Evolutionary conservation across 805 yeast genomes (phyloP), one percentile per base, ranked within the genome.

Genomic region (Tetrapisispora fleetii): DNA sequence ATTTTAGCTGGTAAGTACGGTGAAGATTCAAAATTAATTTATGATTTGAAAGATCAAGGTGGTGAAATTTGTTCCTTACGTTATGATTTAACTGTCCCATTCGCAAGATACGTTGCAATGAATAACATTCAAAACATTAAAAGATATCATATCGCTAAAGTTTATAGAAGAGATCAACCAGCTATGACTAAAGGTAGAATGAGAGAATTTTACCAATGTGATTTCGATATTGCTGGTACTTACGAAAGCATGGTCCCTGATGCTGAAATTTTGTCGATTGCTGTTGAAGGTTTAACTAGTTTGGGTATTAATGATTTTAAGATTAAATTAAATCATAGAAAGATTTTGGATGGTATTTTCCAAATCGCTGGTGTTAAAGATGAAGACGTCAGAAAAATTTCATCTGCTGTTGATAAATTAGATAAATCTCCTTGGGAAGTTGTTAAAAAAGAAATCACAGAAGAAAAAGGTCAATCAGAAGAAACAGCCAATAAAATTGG

Each of bases 101-200:
- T 93, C 71, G 99, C 99, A 14, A 79, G 99, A 64, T 93, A 78
- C 62, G 95, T 91, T 48, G 99, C 99, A 18, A 85, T 88, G 87
- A 93, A 93, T 72, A 88, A 86, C 59, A 79, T 93, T 52, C 83
- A 87, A 58, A 79, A 74, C 62, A 91, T 93, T 69, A 93, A 93
- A 71, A 78, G 99, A 64, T 93, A 81, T 67, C 99, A 93, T 71
- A 87, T 93, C 55, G 99, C 99, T 58, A 93, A 93, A 68, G 99
- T 93, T 48, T 93, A 93, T 71, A 82, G 99, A 73, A 85, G 99
- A 71, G 99, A 93, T 67, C 99, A 93, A 70, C 99, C 99, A 5
- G 99, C 99, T 9, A 93, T 93, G 99, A 91, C 98, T 46, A 93
- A 93, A 70, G 99, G 99, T 52, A 80, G 99, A 70, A 93, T 93